A percentile compares a stretch with the other conserved stretches of the same genome.
These are phyloP conservation scores for Vanrija pseudolonga DNA, from an alignment of 1,284 basidiomycete species.

Conservation along the genomic window DNA sequence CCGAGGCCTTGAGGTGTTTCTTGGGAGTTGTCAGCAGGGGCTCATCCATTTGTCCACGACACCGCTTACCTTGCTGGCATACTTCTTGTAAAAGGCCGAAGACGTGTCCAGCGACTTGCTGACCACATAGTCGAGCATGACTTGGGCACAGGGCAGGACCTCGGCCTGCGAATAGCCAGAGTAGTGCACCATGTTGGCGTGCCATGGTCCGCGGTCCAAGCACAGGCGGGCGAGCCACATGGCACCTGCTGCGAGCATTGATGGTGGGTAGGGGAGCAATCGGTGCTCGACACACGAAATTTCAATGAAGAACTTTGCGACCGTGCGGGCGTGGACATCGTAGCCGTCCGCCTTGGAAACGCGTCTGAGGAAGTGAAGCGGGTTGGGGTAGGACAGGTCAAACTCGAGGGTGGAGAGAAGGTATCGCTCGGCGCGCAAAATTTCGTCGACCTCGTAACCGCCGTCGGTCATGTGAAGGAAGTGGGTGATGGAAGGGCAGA, in stretches of 20 bases:
- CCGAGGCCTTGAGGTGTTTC: slow-evolving; percentile 74
- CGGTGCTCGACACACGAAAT: slow-evolving; percentile 84
- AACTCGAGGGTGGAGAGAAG: slow-evolving; percentile 87
- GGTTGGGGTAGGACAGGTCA: slow-evolving; percentile 88
- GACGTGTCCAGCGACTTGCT: slow-evolving; percentile 60
- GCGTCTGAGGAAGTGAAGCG: slow-evolving; percentile 85
- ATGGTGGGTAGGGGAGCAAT: slow-evolving; percentile 75
- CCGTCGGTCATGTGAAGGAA: slow-evolving; percentile 86
- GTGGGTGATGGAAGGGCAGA: slow-evolving; percentile 82
- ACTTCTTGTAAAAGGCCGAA: slow-evolving; percentile 63
- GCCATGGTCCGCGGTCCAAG: slow-evolving; percentile 81
- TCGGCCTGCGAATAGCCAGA: slow-evolving; percentile 82
- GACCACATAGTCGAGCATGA: slow-evolving; percentile 90
- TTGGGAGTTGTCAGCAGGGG: slow-evolving; percentile 42
- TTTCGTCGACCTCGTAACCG: slow-evolving; percentile 80
- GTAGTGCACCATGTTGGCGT: slow-evolving; percentile 86
- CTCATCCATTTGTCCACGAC: not conserved
- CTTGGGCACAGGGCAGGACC: slow-evolving; percentile 78
- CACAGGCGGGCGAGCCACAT: slow-evolving; percentile 89
- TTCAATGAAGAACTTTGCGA: slow-evolving; percentile 92
- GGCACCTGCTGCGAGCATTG: slow-evolving; percentile 78
- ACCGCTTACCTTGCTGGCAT: slow-evolving; percentile 57
- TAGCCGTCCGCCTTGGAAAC: slow-evolving; percentile 96
- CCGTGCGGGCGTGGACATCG: slow-evolving; percentile 82
- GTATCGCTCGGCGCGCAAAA: slow-evolving; percentile 90